These are phyloP conservation scores for Xylariaceae sp. DNA, from an alignment of 2,329 filamentous ascomycete species.

Conservation along the genomic window DNA sequence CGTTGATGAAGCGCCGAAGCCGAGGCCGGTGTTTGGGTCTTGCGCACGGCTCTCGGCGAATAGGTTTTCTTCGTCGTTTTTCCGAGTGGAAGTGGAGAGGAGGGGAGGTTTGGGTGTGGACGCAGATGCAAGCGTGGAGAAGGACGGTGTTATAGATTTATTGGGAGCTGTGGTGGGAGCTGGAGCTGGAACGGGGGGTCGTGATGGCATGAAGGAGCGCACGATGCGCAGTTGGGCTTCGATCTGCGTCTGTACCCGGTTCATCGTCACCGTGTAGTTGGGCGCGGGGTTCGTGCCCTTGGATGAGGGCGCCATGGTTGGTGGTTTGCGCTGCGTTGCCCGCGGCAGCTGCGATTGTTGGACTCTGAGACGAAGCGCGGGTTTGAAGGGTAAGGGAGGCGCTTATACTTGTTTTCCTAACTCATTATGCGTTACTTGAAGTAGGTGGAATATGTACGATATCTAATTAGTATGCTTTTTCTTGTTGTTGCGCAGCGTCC, in stretches of 20 bases:
- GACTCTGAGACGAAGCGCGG: neutral
- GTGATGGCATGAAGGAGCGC: constrained; percentile 25
- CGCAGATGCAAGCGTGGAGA: constrained; percentile 29
- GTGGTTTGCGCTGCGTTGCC: neutral
- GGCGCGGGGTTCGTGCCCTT: constrained; percentile 42
- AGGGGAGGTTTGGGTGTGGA: neutral
- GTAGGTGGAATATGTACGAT: neutral
- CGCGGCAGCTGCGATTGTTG: neutral
- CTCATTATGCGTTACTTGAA: neutral
- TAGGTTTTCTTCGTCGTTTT: constrained; percentile 24
- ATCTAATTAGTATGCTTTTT: neutral
- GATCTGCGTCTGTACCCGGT: constrained; percentile 39
- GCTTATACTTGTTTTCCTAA: neutral
- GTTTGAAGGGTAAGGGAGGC: neutral
- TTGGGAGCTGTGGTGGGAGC: neutral
- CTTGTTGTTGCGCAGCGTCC: neutral
- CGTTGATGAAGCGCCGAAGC: constrained; percentile 18
- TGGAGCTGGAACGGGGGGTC: neutral
- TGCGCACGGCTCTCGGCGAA: constrained; percentile 32
- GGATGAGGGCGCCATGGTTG: constrained; percentile 36
- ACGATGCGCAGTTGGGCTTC: constrained; percentile 32
- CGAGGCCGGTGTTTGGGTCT: constrained; percentile 39
- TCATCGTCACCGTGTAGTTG: constrained; percentile 40
- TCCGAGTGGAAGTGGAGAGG: neutral
- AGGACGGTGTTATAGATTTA: constrained; percentile 19